A percentile compares a stretch with the other conserved stretches of the same genome.
These are phyloP conservation scores for Trichoderma lentiforme DNA, from an alignment of 2,329 filamentous ascomycete species.

Conservation along the genomic window DNA sequence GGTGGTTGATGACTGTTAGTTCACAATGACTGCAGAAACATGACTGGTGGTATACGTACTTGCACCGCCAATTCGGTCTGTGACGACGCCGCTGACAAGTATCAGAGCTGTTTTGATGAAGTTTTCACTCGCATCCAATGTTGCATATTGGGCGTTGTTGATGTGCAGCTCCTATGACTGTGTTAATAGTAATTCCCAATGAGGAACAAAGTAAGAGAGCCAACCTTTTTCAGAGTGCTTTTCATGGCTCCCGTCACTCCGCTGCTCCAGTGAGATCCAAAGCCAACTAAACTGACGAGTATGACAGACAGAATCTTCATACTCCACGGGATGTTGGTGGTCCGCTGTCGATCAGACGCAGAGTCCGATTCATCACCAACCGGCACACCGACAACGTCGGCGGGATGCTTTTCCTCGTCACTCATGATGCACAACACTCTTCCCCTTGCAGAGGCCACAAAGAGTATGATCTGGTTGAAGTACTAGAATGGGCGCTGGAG, in stretches of 20 bases:
- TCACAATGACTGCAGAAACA: background rate
- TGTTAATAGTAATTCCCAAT: background rate
- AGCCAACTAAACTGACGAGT: slow-evolving; percentile 45
- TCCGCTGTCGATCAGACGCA: background rate
- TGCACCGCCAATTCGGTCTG: slow-evolving; percentile 57
- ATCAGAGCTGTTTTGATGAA: slow-evolving; percentile 60
- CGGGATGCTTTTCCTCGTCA: slow-evolving; percentile 6
- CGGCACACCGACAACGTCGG: background rate
- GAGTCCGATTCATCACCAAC: background rate
- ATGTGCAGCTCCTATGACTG: slow-evolving; percentile 48
- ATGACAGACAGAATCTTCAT: slow-evolving; percentile 13
- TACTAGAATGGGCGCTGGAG: background rate
- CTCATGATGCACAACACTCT: background rate
- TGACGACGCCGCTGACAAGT: slow-evolving; percentile 52
- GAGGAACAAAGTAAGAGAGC: background rate
- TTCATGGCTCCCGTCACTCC: slow-evolving; percentile 61
- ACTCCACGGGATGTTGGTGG: background rate
- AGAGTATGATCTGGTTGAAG: no score
- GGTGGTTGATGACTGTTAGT: background rate
- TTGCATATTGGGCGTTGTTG: slow-evolving; percentile 56
- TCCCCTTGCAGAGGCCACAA: background rate
- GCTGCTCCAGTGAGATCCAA: slow-evolving; percentile 58
- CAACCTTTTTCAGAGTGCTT: slow-evolving; percentile 54
- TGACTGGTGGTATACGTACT: slow-evolving; percentile 29
- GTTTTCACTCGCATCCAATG: slow-evolving; percentile 58